Conservation (phyloP, 108 stramenopile genomes). For the Nitzschia sp. region DNA sequence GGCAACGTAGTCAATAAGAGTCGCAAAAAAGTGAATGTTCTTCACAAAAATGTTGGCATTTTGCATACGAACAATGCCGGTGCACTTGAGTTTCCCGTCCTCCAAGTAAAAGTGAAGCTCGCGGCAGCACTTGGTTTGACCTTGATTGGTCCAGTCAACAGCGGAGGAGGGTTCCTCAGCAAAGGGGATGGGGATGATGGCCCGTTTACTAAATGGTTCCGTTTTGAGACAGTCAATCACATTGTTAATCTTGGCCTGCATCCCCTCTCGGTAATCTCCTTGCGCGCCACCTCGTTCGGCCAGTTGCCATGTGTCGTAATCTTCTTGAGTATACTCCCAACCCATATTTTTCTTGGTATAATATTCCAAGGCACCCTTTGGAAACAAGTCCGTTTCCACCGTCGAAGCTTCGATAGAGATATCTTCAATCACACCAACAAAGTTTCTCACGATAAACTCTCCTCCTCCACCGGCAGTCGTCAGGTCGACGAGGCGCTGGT, state of each 20-base stretch:
- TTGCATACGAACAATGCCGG: conserved; percentile 59
- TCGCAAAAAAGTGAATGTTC: conserved; percentile 70
- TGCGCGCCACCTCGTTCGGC: conserved; percentile 57
- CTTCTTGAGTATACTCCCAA: conserved; percentile 47
- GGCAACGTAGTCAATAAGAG: conserved; percentile 49
- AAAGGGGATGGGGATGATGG: conserved; percentile 62
- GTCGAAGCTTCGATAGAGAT: conserved; percentile 36
- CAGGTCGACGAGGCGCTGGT: conserved; percentile 39
- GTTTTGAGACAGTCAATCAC: conserved; percentile 58
- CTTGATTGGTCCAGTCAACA: conserved; percentile 58
- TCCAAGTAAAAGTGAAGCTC: conserved; percentile 66
- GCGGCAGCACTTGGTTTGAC: conserved; percentile 63
- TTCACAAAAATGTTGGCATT: conserved; percentile 64
- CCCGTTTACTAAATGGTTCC: conserved; percentile 55
- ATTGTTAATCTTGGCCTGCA: conserved; percentile 53
- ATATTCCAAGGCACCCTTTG: conserved; percentile 52
- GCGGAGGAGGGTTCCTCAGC: conserved; percentile 24
- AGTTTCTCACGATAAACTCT: conserved; percentile 61
- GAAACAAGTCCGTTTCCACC: conserved; percentile 64
- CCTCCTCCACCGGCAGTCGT: conserved; percentile 44
- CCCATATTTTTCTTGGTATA: conserved; percentile 65
- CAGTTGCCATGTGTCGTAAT: conserved; percentile 42
- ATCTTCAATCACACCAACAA: conserved; percentile 58
- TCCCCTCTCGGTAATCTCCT: conserved; percentile 67
- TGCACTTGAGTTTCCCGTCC: conserved; percentile 54